Evolutionary conservation across 495 filamentous ascomycete genomes (phyloP).

Genomic region (Lasiosphaeriaceae sp.): DNA sequence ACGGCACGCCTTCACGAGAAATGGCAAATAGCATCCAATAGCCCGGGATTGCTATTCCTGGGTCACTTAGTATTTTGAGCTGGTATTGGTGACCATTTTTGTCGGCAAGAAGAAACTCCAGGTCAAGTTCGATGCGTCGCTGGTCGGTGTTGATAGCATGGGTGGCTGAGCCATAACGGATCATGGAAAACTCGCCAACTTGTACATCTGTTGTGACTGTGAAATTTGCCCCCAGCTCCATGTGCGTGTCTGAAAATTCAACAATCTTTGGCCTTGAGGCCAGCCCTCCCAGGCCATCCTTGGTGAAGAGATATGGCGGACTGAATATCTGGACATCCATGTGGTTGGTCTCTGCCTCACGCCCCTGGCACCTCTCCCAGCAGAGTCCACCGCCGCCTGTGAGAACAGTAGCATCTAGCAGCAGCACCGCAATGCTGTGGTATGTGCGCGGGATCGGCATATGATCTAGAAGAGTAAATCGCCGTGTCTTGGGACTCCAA

Average conservation of each 20-base stretch:
- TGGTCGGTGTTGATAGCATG: not conserved
- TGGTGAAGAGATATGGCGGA: conserved; percentile 50
- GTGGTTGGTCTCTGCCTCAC: conserved; percentile 41
- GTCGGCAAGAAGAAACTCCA: not conserved
- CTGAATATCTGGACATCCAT: conserved; percentile 54
- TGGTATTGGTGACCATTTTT: not conserved
- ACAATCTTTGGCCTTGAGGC: not conserved
- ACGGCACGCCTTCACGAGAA: conserved; percentile 42
- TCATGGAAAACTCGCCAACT: not conserved
- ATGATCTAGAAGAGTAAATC: conserved; percentile 39
- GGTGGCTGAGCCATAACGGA: not conserved
- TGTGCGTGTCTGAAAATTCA: not conserved
- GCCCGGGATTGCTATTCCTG: conserved; percentile 51
- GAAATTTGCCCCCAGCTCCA: not conserved
- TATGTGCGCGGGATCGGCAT: conserved; percentile 48
- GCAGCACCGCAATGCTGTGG: conserved; percentile 52
- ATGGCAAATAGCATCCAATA: conserved; percentile 57
- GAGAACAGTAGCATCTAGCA: conserved; percentile 53
- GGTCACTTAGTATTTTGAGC: conserved; percentile 36
- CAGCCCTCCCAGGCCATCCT: not conserved
- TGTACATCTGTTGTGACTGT: not conserved
- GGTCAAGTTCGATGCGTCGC: not conserved
- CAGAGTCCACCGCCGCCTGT: conserved; percentile 57
- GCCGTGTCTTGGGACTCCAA: conserved; percentile 12
- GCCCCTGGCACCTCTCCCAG: conserved; percentile 36